Conservation (phyloP, 2,329 filamentous ascomycete species). For the Camillea tinctor region DNA sequence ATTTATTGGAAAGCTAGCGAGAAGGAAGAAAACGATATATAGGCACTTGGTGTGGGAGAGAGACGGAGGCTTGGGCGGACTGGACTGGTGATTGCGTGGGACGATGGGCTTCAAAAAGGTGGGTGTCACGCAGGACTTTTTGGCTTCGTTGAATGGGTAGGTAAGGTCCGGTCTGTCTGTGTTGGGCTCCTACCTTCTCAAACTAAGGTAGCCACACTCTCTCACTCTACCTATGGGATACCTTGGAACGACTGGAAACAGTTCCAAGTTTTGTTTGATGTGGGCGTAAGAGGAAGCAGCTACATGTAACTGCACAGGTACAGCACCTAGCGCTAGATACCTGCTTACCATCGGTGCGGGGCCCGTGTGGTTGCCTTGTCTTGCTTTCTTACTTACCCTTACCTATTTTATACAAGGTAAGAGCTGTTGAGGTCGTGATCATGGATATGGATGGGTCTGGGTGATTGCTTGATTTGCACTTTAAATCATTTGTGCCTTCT, state of each 20-base stretch:
- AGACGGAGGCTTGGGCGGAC: not conserved
- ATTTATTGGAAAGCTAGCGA: too few relatives aligned
- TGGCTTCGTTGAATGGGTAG: not conserved
- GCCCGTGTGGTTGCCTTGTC: too few relatives aligned
- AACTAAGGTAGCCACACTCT: not conserved
- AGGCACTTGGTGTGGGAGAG: not conserved
- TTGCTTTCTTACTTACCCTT: too few relatives aligned
- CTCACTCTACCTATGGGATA: not conserved
- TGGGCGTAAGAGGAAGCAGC: not conserved
- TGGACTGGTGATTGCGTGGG: slow-evolving; percentile 21
- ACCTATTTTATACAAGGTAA: too few relatives aligned
- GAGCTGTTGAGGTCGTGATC: too few relatives aligned
- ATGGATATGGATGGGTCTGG: too few relatives aligned
- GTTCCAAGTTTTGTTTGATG: not conserved
- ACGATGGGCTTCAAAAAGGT: slow-evolving; percentile 12
- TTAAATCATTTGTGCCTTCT: too few relatives aligned
- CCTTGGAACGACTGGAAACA: not conserved
- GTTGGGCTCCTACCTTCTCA: slow-evolving; percentile 4
- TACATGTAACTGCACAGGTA: not conserved
- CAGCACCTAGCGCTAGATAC: not conserved
- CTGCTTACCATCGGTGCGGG: too few relatives aligned
- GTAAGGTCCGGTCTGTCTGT: not conserved
- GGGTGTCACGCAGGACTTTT: slow-evolving; percentile 20
- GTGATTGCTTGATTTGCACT: too few relatives aligned
- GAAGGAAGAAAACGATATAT: not conserved